Evolutionary conservation across 2,329 filamentous ascomycete genomes (phyloP).

Genomic region (Colletotrichum sp.): DNA sequence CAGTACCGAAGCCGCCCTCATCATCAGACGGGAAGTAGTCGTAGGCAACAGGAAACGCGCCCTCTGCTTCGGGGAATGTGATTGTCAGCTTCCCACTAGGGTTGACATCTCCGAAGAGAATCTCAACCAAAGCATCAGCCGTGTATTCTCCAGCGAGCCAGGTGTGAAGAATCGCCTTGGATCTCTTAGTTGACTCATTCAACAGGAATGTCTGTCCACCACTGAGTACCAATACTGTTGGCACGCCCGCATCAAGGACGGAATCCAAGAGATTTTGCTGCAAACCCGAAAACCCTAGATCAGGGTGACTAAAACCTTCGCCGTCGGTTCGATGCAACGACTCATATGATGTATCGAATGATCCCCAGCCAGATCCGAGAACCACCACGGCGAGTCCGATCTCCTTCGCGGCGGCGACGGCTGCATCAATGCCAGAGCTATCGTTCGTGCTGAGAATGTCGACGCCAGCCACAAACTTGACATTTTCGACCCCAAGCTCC

Average conservation of each 20-base stretch:
- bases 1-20: constrained; percentile 60
- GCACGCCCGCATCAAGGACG: constrained; percentile 32
- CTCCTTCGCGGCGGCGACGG: constrained; percentile 30
- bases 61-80: constrained; percentile 50
- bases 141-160: constrained; percentile 70
- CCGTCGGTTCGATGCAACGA: constrained; percentile 35
- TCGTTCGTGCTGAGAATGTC: constrained; percentile 22
- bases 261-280: constrained; percentile 38
- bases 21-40: constrained; percentile 68
- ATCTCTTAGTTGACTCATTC: constrained; percentile 28
- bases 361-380: constrained; percentile 31
- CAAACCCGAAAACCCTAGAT: constrained; percentile 34
- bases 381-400: constrained; percentile 32
- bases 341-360: constrained; percentile 23
- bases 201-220: constrained; percentile 36
- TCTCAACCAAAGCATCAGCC: constrained; percentile 65
- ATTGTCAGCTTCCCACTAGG: constrained; percentile 48
- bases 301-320: constrained; percentile 34
- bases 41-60: constrained; percentile 66
- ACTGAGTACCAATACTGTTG: constrained; percentile 32
- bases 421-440: constrained; percentile 19
- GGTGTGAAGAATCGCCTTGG: constrained; percentile 65
- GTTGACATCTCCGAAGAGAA: constrained; percentile 67
- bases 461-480: constrained; percentile 22
- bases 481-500: constrained; percentile 24